Evolutionary conservation across 1,139 yeast species (phyloP), one percentile per base, ranked within the genome.

Genomic region (Saccharomyces pastorianus): DNA sequence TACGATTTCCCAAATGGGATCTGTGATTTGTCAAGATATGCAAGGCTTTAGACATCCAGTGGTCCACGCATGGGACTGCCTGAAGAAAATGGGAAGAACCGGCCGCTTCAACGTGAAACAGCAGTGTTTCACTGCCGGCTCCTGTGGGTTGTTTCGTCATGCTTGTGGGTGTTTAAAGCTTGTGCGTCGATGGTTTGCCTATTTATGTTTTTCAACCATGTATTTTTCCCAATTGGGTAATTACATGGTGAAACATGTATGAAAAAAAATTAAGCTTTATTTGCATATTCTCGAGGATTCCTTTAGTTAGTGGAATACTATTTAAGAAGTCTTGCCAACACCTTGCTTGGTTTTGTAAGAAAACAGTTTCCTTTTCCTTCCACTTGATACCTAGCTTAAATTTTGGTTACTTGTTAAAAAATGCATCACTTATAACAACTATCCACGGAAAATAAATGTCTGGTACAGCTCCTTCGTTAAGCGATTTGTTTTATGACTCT

Each of bases 401-500:
- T 38, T 38, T 4, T 38, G n/a, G 5, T 38, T 11, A 6, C n/a
- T 38, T 34, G 4, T n/a, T 38, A 4, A 38, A 38, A 9, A 38
- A 38, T 38, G 44, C n/a, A 38, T 6, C n/a, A 38, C 13, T 11
- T 3, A 23, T 6, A 4, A 17, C 6, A 38, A 38, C n/a, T 6
- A 8, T 38, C 23, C 23, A 20, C 23, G 23, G 23, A 20, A 20
- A 20, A 38, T 5, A 38, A 38, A 38, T 38, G 44, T 38, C 44
- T 38, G 44, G n/a, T 9, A 9, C 44, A 38, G 1, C 25, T 9
- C 58, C 58, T 13, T 48, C 44, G 17, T 13, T 56, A 26, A 58
- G 57, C 50, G 49, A 50, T 20, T 32, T 61, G 38, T 55, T 54
- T 2, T 58, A 53, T 46, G 59, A 66, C 46, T 25, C 59, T 2